phyloP scores from a whole-genome alignment of 1,139 yeast species.

The Groenewaldozyma auringiensis region DNA sequence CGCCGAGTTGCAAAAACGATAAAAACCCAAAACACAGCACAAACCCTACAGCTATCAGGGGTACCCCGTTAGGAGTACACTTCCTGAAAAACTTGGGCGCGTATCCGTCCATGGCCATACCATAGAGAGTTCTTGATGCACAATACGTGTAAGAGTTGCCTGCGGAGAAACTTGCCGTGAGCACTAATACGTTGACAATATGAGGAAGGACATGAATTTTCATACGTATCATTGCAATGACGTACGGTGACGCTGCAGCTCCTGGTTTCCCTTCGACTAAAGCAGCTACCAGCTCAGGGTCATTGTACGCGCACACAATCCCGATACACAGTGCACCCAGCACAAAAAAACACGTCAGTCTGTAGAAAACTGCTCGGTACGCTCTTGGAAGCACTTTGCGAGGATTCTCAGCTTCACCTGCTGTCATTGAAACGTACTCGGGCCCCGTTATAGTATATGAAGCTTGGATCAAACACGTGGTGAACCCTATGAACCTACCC shows the following conservation, averaged over 20 bases:
- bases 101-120: constrained; percentile 49
- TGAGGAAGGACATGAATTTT: constrained; percentile 50
- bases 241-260: constrained; percentile 57
- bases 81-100: constrained; percentile 41
- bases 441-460: constrained; percentile 76
- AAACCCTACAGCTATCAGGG: constrained; percentile 42
- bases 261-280: constrained; percentile 47
- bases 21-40: constrained; percentile 43
- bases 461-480: constrained; percentile 58
- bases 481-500: constrained; percentile 68
- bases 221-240: constrained; percentile 52
- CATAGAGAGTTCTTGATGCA: constrained; percentile 50
- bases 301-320: constrained; percentile 47
- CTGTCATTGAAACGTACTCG: constrained; percentile 72
- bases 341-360: constrained; percentile 63
- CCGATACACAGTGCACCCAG: constrained; percentile 57
- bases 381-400: constrained; percentile 71
- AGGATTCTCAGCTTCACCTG: constrained; percentile 76
- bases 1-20: constrained; percentile 51
- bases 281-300: constrained; percentile 36
- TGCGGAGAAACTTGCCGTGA: constrained; percentile 61
- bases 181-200: constrained; percentile 53
- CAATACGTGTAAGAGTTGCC: constrained; percentile 68
- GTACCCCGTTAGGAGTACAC: constrained; percentile 52
- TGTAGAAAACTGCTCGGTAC: constrained; percentile 64